phyloP scores from a whole-genome alignment of 345 rosid species.

The Acer campestre region DNA sequence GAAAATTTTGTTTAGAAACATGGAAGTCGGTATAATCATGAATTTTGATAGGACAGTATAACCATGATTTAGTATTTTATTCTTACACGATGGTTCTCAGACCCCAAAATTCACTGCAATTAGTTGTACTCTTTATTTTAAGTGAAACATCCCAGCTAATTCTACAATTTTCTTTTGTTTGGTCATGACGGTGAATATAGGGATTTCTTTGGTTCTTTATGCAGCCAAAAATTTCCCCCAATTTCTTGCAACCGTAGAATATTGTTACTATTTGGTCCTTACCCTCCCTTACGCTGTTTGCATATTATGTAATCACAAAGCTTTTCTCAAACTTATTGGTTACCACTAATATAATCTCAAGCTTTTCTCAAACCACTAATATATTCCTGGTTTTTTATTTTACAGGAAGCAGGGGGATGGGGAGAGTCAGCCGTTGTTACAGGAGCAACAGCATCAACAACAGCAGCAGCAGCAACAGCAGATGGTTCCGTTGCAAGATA shows the following conservation, averaged over 20 bases:
- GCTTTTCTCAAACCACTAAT: not conserved
- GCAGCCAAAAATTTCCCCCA: not conserved
- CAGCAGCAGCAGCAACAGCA: conserved; percentile 36
- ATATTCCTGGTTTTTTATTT: conserved; percentile 8
- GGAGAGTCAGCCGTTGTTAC: conserved; percentile 54
- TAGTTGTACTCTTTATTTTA: not conserved
- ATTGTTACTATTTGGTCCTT: not conserved
- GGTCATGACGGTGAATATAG: not conserved
- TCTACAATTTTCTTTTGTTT: not conserved
- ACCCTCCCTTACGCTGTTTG: not conserved
- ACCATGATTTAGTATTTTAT: not conserved
- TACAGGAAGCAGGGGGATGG: conserved; percentile 50
- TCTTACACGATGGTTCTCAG: not conserved
- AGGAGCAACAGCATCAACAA: conserved; percentile 38
- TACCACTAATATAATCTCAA: not conserved
- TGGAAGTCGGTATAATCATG: not conserved
- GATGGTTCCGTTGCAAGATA: conserved; percentile 64
- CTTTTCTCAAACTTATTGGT: not conserved
- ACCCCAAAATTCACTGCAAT: not conserved
- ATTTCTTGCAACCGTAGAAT: not conserved
- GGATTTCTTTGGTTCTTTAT: not conserved
- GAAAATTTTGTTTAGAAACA: not conserved
- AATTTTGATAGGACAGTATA: not conserved
- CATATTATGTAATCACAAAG: not conserved
- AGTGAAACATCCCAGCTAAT: not conserved